These are phyloP conservation scores for Maudiozyma humilis DNA, from an alignment of 1,139 yeast species.

Conservation along the genomic window DNA sequence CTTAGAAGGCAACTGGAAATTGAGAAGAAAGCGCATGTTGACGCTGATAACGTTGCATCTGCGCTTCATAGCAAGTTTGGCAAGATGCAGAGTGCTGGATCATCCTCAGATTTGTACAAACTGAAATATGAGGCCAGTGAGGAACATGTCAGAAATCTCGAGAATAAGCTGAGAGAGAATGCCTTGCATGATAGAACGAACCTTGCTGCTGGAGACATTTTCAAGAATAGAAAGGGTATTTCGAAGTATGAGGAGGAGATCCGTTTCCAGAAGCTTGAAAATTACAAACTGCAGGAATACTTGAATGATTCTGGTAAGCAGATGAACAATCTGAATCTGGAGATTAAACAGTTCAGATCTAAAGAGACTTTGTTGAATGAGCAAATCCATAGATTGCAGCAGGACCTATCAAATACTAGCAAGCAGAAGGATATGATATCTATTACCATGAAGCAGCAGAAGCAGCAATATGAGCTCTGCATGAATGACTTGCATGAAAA, in stretches of 20 bases:
- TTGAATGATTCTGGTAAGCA: conserved; percentile 23
- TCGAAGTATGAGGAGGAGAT: conserved; percentile 41
- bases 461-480: conserved; percentile 67
- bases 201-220: conserved; percentile 21
- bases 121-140: conserved; percentile 38
- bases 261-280: conserved; percentile 29
- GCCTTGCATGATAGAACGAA: conserved; percentile 28
- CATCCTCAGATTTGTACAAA: conserved; percentile 29
- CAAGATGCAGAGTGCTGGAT: conserved; percentile 26
- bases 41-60: conserved; percentile 28
- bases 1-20: conserved; percentile 34
- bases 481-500: conserved; percentile 68
- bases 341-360: conserved; percentile 20
- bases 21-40: conserved; percentile 31
- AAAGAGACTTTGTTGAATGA: conserved; percentile 26
- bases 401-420: conserved; percentile 25
- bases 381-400: conserved; percentile 24
- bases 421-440: conserved; percentile 25
- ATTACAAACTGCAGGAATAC: conserved; percentile 41
- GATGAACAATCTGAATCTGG: conserved; percentile 19
- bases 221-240: conserved; percentile 27
- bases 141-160: conserved; percentile 39
- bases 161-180: conserved; percentile 34
- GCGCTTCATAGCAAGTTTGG: conserved; percentile 28
- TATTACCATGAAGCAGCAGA: conserved; percentile 49